These are phyloP conservation scores for Earliella scabrosa DNA, from an alignment of 1,284 basidiomycete genomes.

Conservation along the genomic window DNA sequence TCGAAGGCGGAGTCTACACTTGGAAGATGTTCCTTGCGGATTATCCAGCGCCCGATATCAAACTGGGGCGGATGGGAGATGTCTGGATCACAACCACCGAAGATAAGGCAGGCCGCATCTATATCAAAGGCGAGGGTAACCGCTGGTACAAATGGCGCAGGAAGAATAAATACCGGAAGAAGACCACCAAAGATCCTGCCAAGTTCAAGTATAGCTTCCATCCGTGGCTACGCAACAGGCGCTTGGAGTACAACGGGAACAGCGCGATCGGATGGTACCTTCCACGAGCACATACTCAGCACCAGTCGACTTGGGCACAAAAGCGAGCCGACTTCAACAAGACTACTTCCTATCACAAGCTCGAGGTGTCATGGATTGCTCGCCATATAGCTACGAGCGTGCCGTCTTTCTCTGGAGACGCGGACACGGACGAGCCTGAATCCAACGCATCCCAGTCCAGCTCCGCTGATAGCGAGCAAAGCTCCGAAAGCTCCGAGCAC, in stretches of 20 bases:
- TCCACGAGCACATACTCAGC: not conserved
- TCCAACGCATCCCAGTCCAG: not conserved
- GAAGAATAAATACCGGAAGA: not conserved
- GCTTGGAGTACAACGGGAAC: slow-evolving; percentile 5
- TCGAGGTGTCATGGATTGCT: not conserved
- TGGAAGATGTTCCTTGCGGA: no score
- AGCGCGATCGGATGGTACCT: not conserved
- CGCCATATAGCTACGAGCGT: not conserved
- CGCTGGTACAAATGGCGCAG: not conserved
- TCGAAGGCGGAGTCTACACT: no score
- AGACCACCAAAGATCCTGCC: not conserved
- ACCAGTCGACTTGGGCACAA: not conserved
- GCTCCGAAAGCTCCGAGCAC: no score
- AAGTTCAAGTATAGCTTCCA: slow-evolving; percentile 4
- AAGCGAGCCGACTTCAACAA: not conserved
- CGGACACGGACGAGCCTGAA: no score
- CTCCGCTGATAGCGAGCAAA: no score
- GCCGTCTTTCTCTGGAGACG: no score
- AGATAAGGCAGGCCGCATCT: not conserved
- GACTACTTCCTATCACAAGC: not conserved
- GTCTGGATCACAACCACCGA: slow-evolving; percentile 1
- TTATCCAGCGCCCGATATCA: no score
- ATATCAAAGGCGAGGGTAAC: not conserved
- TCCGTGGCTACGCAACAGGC: slow-evolving; percentile 11
- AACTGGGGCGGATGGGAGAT: slow-evolving; percentile 1